phyloP scores from a whole-genome alignment of 306 rosid genomes.

The Quercus gilva region DNA sequence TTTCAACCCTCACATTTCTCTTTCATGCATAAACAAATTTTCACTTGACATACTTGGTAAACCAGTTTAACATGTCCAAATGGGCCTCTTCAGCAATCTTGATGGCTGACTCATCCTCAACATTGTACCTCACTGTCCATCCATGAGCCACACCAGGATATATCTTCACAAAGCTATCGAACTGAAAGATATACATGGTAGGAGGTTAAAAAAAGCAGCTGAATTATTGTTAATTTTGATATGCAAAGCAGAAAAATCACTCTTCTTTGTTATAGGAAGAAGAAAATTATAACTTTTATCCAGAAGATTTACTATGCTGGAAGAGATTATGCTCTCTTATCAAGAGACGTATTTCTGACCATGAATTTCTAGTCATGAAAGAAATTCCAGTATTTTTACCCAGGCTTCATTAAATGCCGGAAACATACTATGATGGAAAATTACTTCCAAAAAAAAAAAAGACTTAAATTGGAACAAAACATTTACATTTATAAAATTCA shows the following conservation, averaged over 20 bases:
- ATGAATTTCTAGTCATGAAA: no score
- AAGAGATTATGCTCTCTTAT: no score
- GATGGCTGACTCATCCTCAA: slow-evolving; percentile 24
- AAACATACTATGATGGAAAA: no score
- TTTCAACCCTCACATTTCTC: neutral
- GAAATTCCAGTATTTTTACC: no score
- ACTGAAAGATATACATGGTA: slow-evolving; percentile 26
- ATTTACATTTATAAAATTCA: neutral
- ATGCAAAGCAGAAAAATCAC: neutral
- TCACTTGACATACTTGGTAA: slow-evolving; percentile 9
- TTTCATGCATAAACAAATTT: neutral
- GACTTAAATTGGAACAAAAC: no score
- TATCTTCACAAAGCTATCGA: slow-evolving; percentile 53
- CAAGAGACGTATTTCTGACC: no score
- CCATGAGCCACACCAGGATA: slow-evolving; percentile 50
- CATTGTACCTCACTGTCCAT: slow-evolving; percentile 34
- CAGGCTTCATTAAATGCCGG: no score
- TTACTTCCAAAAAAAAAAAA: no score
- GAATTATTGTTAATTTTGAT: neutral
- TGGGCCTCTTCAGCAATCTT: slow-evolving; percentile 39
- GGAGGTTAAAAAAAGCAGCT: neutral
- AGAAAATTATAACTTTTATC: neutral
- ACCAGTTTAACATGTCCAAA: slow-evolving; percentile 33
- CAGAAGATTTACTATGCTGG: neutral
- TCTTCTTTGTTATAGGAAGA: neutral